Conservation (phyloP, 129 eudicot genomes). For the Scalesia atractyloides region DNA sequence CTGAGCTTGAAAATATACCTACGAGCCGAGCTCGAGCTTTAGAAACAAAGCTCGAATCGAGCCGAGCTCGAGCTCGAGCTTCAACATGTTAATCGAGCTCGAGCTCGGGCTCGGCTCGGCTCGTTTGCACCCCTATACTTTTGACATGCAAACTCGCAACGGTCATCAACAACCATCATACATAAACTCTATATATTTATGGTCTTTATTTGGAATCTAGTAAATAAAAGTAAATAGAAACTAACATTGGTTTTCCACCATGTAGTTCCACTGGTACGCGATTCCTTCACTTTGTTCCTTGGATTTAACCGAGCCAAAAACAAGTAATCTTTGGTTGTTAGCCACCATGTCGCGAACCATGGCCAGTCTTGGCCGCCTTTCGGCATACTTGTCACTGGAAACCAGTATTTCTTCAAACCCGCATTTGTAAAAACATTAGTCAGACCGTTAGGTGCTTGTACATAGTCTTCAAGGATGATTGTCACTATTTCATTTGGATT, state of each 20-base stretch:
- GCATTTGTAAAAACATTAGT: constrained; percentile 77
- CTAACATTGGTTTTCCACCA: constrained; percentile 96
- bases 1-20: no score
- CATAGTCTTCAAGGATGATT: constrained; percentile 87
- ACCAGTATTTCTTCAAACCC: constrained; percentile 84
- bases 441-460: constrained; percentile 70
- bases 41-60: no score
- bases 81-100: no score
- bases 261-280: constrained; percentile 95
- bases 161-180: not conserved
- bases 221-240: not conserved
- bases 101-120: no score
- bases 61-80: no score
- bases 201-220: not conserved
- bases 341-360: constrained; percentile 78
- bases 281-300: constrained; percentile 88
- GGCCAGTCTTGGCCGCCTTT: constrained; percentile 86
- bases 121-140: no score
- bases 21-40: no score
- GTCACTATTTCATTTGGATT: constrained; percentile 90
- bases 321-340: constrained; percentile 76
- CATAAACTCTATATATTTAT: not conserved
- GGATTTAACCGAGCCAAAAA: constrained; percentile 64
- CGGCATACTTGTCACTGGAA: constrained; percentile 80
- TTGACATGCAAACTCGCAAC: not conserved